Percentiles rank a stretch among this genome's conserved stretches.
Conservation (phyloP, 352 stramenopile genomes). For the Phytophthora citricola region DNA sequence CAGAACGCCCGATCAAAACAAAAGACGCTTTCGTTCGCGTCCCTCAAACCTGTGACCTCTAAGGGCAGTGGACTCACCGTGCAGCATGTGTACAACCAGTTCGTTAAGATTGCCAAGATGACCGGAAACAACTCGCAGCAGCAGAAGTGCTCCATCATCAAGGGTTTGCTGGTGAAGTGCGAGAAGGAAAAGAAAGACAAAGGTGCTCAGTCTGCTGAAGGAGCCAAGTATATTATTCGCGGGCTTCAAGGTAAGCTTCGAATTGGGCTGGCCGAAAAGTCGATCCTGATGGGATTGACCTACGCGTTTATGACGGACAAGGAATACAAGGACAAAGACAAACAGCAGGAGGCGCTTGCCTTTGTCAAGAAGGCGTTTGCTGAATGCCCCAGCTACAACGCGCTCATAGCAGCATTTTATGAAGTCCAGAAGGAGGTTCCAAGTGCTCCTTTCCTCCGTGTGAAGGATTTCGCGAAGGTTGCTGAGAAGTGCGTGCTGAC, state of each 20-base stretch:
- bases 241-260: slow-evolving; percentile 98
- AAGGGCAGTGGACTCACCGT: slow-evolving; percentile 88
- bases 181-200: slow-evolving; percentile 83
- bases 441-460: slow-evolving; percentile 52
- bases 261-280: slow-evolving; percentile 97
- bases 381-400: slow-evolving; percentile 97
- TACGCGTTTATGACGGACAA: slow-evolving; percentile 95
- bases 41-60: slow-evolving; percentile 62
- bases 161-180: slow-evolving; percentile 95
- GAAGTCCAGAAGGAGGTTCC: slow-evolving; percentile 52
- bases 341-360: slow-evolving; percentile 89
- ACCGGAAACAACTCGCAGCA: slow-evolving; percentile 96
- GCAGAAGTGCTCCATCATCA: slow-evolving; percentile 98
- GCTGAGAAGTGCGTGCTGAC: slow-evolving; percentile 90
- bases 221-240: slow-evolving; percentile 98
- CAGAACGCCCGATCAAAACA: slow-evolving; percentile 94
- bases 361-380: slow-evolving; percentile 98
- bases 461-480: slow-evolving; percentile 67
- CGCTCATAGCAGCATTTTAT: slow-evolving; percentile 92
- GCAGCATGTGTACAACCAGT: slow-evolving; percentile 87
- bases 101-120: slow-evolving; percentile 95
- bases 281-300: slow-evolving; percentile 96
- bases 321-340: slow-evolving; percentile 80
- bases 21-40: slow-evolving; percentile 88
- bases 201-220: slow-evolving; percentile 76